phyloP scores from a whole-genome alignment of 2,329 filamentous ascomycete species.

The Stachybotrys elegans region DNA sequence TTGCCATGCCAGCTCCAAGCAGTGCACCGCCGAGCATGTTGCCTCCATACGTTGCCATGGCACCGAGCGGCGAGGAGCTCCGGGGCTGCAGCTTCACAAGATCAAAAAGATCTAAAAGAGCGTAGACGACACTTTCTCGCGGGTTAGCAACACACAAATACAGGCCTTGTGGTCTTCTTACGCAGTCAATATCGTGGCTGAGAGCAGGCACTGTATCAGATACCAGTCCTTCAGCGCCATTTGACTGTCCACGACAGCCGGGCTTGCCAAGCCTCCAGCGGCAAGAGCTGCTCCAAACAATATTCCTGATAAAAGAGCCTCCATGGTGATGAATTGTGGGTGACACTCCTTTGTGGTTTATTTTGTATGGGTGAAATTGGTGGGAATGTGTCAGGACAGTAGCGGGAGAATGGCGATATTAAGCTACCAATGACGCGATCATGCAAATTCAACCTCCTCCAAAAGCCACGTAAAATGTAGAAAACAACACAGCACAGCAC shows the following conservation, averaged over 20 bases:
- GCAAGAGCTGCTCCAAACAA: constrained; percentile 59
- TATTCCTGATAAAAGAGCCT: constrained; percentile 42
- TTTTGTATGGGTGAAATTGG: too few species aligned
- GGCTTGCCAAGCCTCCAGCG: constrained; percentile 55
- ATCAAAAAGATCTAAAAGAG: constrained; percentile 36
- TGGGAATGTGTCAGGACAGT: too few species aligned
- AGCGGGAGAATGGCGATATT: too few species aligned
- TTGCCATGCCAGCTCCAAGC: constrained; percentile 61
- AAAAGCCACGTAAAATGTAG: too few species aligned
- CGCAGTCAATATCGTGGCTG: constrained; percentile 58
- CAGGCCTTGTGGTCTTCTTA: too few species aligned
- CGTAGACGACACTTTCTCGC: constrained; percentile 40
- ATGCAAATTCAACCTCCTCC: too few species aligned
- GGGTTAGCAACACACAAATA: too few species aligned
- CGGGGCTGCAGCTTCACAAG: constrained; percentile 42
- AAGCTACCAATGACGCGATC: too few species aligned
- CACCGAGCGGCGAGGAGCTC: constrained; percentile 43
- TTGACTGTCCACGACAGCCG: constrained; percentile 55
- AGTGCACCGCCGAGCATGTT: constrained; percentile 60
- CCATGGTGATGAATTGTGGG: constrained; percentile 14
- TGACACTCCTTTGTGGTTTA: too few species aligned
- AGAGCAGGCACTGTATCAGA: constrained; percentile 61
- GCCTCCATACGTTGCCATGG: constrained; percentile 54
- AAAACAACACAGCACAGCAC: too few species aligned
- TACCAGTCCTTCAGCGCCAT: constrained; percentile 57